Percentiles rank a stretch among this genome's conserved stretches.
phyloP scores from a whole-genome alignment of 768 basidiomycete species.

The Boletus pseudopeckii region DNA sequence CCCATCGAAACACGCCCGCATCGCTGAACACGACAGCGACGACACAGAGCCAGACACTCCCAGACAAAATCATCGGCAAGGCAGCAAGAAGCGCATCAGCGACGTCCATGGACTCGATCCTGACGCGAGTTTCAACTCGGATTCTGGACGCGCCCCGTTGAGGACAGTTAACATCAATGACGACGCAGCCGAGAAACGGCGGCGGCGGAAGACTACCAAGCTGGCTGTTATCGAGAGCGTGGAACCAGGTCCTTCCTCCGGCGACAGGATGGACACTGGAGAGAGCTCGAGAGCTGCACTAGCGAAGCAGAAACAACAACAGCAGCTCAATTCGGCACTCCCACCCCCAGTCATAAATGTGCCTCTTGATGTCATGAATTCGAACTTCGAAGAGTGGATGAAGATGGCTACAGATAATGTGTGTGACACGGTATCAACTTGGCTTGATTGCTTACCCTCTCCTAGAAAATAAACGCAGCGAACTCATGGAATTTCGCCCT shows the following conservation, averaged over 20 bases:
- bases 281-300: conserved; percentile 43
- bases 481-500: conserved; percentile 98
- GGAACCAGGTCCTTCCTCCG: conserved; percentile 54
- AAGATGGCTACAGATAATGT: conserved; percentile 99
- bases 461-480: conserved; percentile 94
- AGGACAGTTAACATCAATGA: conserved; percentile 60
- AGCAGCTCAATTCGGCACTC: conserved; percentile 59
- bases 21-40: conserved; percentile 25
- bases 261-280: conserved; percentile 37
- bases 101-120: conserved; percentile 45
- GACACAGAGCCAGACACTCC: conserved; percentile 35
- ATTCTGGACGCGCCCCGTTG: conserved; percentile 40
- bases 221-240: conserved; percentile 52
- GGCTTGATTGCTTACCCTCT: conserved; percentile 9
- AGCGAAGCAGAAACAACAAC: conserved; percentile 54
- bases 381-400: conserved; percentile 99
- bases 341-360: conserved; percentile 56
- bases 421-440: background rate
- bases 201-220: conserved; percentile 76
- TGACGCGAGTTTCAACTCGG: conserved; percentile 33
- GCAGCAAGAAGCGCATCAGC: conserved; percentile 40
- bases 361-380: conserved; percentile 80
- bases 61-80: conserved; percentile 19
- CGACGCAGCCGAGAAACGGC: conserved; percentile 82
- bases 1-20: conserved; percentile 21